These are phyloP conservation scores for Boletus rubroflammeus DNA, from an alignment of 768 basidiomycete species.

Conservation along the genomic window DNA sequence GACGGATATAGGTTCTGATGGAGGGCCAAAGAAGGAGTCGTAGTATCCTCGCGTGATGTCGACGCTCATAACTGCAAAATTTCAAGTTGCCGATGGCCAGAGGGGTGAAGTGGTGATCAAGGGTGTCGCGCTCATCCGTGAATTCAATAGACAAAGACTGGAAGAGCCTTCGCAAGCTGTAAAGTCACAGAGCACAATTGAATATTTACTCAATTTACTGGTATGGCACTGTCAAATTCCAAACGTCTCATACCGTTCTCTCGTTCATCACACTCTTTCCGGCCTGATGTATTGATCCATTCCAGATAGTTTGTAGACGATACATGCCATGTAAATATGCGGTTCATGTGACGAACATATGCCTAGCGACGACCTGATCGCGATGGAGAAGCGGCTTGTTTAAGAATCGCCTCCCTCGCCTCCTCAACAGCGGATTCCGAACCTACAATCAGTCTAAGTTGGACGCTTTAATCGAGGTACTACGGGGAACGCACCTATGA, in stretches of 20 bases:
- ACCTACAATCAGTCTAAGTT: slow-evolving; percentile 40
- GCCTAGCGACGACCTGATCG: slow-evolving; percentile 22
- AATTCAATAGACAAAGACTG: neutral
- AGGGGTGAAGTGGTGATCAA: neutral
- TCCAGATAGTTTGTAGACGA: slow-evolving; percentile 25
- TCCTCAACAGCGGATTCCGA: slow-evolving; percentile 60
- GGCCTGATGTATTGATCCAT: slow-evolving; percentile 12
- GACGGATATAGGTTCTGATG: slow-evolving; percentile 53
- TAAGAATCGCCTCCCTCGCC: slow-evolving; percentile 77
- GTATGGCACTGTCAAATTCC: too few species aligned
- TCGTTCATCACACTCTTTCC: neutral
- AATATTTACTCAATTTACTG: too few species aligned
- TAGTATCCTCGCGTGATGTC: slow-evolving; percentile 31
- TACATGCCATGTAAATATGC: slow-evolving; percentile 28
- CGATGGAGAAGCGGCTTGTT: slow-evolving; percentile 41
- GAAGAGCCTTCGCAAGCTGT: neutral
- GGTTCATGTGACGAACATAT: slow-evolving; percentile 6
- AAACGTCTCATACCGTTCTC: too few species aligned
- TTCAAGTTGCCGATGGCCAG: neutral
- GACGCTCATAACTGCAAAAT: slow-evolving; percentile 9
- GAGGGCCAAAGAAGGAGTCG: slow-evolving; percentile 61
- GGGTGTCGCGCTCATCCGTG: neutral
- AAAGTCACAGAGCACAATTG: too few species aligned
- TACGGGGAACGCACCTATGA: slow-evolving; percentile 57
- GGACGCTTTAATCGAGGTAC: neutral